Conservation (phyloP, 352 stramenopile genomes). For the Blastocystis sp. region DNA sequence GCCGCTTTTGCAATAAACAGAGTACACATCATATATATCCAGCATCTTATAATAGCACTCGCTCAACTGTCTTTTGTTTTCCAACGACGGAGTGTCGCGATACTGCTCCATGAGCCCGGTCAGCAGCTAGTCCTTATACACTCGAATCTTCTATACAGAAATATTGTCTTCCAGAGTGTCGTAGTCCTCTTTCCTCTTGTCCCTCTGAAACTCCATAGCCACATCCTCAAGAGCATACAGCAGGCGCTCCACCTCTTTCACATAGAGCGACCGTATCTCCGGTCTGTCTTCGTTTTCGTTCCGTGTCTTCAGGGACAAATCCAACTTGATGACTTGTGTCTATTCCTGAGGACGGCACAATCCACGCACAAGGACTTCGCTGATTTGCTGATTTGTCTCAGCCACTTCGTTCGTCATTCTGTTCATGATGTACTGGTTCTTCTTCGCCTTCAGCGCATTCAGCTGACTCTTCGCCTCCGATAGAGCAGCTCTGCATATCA, state of each 20-base stretch:
- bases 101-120: background rate
- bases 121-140: background rate
- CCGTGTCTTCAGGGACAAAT: background rate
- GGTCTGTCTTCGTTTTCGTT: background rate
- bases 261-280: background rate
- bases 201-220: background rate
- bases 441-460: background rate
- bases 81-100: background rate
- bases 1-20: constrained; percentile 11
- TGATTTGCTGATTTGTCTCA: background rate
- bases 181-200: background rate
- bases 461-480: background rate
- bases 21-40: background rate
- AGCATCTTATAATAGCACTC: constrained; percentile 14
- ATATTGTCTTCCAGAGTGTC: constrained; percentile 34
- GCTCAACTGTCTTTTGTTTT: constrained; percentile 20
- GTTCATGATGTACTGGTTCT: background rate
- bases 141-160: background rate
- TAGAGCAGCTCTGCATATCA: background rate
- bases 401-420: background rate
- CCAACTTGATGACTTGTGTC: background rate
- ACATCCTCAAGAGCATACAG: background rate
- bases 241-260: constrained; percentile 17
- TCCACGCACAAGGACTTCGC: background rate
- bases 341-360: background rate